Percentiles rank a stretch among this genome's conserved stretches.
Conservation (phyloP, 2,329 filamentous ascomycete species). For the Fusarium decemcellulare region DNA sequence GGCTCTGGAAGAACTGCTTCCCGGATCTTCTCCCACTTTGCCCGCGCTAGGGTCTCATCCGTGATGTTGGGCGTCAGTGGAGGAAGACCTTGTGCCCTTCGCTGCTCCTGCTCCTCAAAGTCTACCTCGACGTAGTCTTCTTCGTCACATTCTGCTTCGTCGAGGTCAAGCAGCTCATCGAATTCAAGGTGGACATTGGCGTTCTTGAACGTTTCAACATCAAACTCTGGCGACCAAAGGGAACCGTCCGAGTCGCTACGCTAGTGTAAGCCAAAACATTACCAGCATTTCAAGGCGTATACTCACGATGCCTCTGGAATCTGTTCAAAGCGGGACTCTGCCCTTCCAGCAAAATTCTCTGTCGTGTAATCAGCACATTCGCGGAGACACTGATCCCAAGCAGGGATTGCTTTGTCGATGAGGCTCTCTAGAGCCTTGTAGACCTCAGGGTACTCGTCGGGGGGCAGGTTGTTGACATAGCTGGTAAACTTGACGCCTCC, state of each 20-base stretch:
- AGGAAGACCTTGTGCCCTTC: background rate
- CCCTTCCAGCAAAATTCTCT: background rate
- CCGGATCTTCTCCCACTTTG: conserved; percentile 6
- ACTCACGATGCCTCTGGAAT: background rate
- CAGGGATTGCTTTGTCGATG: conserved; percentile 8
- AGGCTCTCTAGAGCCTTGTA: conserved; percentile 1
- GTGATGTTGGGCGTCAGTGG: conserved; percentile 8
- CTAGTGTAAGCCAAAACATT: background rate
- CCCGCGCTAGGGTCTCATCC: background rate
- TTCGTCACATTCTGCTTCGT: background rate
- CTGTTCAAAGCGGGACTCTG: background rate
- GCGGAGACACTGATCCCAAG: conserved; percentile 12
- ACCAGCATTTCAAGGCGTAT: background rate
- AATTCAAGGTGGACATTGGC: background rate
- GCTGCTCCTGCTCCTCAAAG: background rate
- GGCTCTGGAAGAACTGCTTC: background rate
- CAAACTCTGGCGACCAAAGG: background rate
- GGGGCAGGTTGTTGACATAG: conserved; percentile 17
- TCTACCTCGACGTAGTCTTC: background rate
- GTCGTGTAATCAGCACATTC: background rate
- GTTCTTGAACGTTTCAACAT: background rate
- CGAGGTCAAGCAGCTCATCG: background rate
- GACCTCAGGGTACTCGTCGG: background rate
- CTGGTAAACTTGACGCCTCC: conserved; percentile 1
- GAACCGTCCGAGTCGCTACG: background rate